These are phyloP conservation scores for Podospora sp. DNA, from an alignment of 495 filamentous ascomycete species.

Conservation along the genomic window DNA sequence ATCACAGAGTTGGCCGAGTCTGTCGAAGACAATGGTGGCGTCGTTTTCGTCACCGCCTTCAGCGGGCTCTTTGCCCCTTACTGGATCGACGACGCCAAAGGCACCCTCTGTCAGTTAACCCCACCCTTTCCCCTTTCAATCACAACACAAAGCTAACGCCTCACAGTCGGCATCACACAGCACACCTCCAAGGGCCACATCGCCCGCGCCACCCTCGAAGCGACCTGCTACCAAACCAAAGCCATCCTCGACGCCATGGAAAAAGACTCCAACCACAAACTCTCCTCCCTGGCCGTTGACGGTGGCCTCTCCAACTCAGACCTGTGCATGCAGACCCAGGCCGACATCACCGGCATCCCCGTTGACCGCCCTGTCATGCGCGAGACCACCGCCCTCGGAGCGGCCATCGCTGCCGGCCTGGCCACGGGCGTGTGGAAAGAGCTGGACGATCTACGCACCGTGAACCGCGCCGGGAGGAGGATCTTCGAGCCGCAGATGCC, in stretches of 20 bases:
- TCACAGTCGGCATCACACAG: conserved; percentile 80
- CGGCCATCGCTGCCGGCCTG: conserved; percentile 92
- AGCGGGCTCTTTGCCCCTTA: conserved; percentile 97
- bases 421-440: conserved; percentile 81
- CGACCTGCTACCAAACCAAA: conserved; percentile 92
- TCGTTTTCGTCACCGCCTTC: conserved; percentile 94
- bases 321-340: conserved; percentile 96
- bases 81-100: conserved; percentile 96
- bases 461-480: conserved; percentile 74
- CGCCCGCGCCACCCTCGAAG: conserved; percentile 91
- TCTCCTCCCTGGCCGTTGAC: conserved; percentile 82
- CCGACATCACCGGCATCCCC: conserved; percentile 85
- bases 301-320: conserved; percentile 94
- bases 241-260: conserved; percentile 96
- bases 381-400: conserved; percentile 89
- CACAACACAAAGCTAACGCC: conserved; percentile 23
- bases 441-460: conserved; percentile 74
- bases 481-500: conserved; percentile 72
- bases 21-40: conserved; percentile 87
- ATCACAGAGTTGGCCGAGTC: conserved; percentile 80
- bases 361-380: conserved; percentile 89
- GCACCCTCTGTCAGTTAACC: conserved; percentile 72
- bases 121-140: conserved; percentile 3
- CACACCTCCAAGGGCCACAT: conserved; percentile 90
- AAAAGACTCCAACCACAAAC: conserved; percentile 77